Evolutionary conservation across 352 stramenopile species (phyloP), one percentile per base, ranked within the genome.

Genomic region (Elongisporangium anandrum): DNA sequence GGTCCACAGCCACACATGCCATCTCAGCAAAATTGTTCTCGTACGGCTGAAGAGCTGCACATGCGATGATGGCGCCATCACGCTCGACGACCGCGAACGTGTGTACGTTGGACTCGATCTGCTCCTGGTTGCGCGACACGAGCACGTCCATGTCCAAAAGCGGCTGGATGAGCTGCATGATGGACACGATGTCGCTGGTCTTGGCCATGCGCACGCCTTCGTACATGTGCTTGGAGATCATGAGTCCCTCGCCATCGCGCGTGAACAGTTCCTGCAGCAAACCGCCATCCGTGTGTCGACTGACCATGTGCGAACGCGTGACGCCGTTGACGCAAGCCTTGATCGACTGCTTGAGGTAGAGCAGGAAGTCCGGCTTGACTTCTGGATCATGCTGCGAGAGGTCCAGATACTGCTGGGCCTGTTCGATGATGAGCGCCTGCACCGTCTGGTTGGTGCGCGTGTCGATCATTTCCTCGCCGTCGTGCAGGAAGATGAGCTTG

Each of bases 201-300:
- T 87, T 90, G 13, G 93, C 96, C 73, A 91, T 89, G 24, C 92
- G 85, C 57, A 98, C 97, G 20, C 95, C 93, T 72, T 98, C 96
- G 69, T 98, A 98, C 66, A 99, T 93, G 72, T 99, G 94, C 67
- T 96, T 89, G 38, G 88, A 98, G 68, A 99, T 98, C 69, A 99
- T 96, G 24, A 98, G 94, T 10, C 96, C 97, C 62, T 94, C 85
- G 51, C 97, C 97, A 72, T 99, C 97, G 54, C 96, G 90, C 20
- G 97, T 99, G 70, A 98, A 99, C n/a, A 99, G 79, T 73, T 99
- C 97, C 67, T 98, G 88, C 21, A 99, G 72, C 34, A 99, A 72
- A 3, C 90, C 95, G 39, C 88, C 88, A 54, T 96, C 81, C 6
- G 92, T 78, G 58, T 95, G 84, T 48, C 88, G 83, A 47, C 81